Conservation (phyloP, 495 filamentous ascomycete genomes). For the Talaromyces proteolyticus region DNA sequence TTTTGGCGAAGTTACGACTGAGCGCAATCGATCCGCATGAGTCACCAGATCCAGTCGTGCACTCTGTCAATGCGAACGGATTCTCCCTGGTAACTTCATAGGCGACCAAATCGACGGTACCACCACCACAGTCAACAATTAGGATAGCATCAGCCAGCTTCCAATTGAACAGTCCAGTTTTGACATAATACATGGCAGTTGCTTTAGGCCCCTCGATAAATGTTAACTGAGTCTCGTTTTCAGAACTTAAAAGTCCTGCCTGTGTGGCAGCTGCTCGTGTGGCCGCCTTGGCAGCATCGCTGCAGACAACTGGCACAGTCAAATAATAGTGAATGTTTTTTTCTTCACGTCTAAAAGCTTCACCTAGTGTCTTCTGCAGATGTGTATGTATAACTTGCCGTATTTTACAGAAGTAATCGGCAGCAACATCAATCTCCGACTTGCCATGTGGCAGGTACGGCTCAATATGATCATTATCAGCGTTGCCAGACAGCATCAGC, state of each 20-base stretch:
- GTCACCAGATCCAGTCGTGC: conserved; percentile 71
- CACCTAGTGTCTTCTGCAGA: conserved; percentile 67
- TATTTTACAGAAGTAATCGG: conserved; percentile 73
- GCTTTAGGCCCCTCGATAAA: conserved; percentile 72
- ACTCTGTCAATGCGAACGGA: conserved; percentile 70
- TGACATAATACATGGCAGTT: conserved; percentile 72
- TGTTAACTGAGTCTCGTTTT: conserved; percentile 69
- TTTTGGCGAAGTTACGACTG: conserved; percentile 74
- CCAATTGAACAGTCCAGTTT: conserved; percentile 67
- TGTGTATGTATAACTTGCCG: conserved; percentile 71
- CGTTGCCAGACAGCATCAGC: conserved; percentile 73
- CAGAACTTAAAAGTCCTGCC: conserved; percentile 67
- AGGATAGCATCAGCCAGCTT: conserved; percentile 70
- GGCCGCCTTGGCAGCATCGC: conserved; percentile 73
- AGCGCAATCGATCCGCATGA: conserved; percentile 73
- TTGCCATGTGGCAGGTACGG: conserved; percentile 71
- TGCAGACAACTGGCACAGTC: conserved; percentile 74
- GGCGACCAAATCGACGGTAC: conserved; percentile 75
- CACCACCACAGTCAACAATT: conserved; percentile 75
- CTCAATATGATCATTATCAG: too few species aligned
- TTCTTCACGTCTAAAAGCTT: conserved; percentile 72
- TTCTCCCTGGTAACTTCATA: conserved; percentile 75
- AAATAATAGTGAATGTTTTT: conserved; percentile 72
- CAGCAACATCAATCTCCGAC: conserved; percentile 73
- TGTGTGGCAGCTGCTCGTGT: conserved; percentile 76